Base-by-base conservation (phyloP, 352 stramenopile genomes). In the Globisporangium mamillatum region DNA sequence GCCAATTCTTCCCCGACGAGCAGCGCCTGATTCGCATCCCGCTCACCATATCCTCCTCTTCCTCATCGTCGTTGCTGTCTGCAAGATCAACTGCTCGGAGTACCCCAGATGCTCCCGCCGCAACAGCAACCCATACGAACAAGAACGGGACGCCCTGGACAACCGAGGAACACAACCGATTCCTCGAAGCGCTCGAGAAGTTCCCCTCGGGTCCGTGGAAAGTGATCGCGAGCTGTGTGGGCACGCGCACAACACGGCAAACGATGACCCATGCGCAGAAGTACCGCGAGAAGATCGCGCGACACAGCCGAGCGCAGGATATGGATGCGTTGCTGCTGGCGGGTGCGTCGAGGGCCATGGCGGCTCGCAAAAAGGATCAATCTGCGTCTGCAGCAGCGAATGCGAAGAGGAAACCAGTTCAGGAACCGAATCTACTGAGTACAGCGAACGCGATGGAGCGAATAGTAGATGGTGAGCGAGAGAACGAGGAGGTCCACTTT, bases 201-300 rank as follows among this genome's bases (percentile, higher is more conserved):
- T 78, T 74, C 48, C 70, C 73, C 25, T 74, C 58, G 4, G 73
- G 67, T 0, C 22, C 22, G 22, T 24, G 22, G 22, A 24, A 24
- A 24, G 22, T 24, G 22, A 24, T 24, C 22, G 22, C 22, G 22
- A 24, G 22, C 22, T 24, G 22, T 24, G 22, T 24, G 22, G 22
- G 22, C 22, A 24, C 22, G 22, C 22, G 68, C 54, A 77, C 67
- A 29, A 64, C 73, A 1, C 60, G 73, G 1, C 75, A 82, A 44
- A 66, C 70, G 3, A 80, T 77, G 73, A 80, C 74, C 0, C 76
- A 82, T 50, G 74, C 76, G 14, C 76, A 82, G 46, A 80, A 80
- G 55, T 80, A 82, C 54, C 63, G 73, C 2, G 62, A 82, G 65
- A 73, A 72, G 50, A 77, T 77, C 59, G 67, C 72, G 50, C 71